A percentile compares a stretch with the other conserved stretches of the same genome.
phyloP scores from a whole-genome alignment of 106 monocot genomes.

The Ottelia alismoides region DNA sequence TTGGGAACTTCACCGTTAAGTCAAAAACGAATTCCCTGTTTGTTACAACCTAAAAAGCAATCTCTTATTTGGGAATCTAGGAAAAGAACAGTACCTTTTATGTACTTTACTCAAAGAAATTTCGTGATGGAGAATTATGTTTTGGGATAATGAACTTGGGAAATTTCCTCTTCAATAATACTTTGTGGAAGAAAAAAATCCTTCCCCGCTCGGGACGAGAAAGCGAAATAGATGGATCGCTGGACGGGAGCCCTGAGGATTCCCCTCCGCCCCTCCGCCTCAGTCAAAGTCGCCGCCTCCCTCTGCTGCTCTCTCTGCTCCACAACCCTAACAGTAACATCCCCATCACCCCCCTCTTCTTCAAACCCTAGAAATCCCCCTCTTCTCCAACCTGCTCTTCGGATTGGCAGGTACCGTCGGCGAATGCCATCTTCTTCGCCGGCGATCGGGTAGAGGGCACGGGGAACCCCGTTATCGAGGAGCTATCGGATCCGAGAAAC shows the following conservation, averaged over 20 bases:
- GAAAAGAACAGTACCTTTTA: no score
- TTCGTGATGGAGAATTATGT: no score
- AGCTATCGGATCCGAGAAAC: conserved; percentile 55
- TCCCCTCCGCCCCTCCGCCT: conserved; percentile 15
- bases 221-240: conserved; percentile 72
- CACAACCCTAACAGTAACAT: conserved; percentile 53
- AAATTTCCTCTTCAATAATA: no score
- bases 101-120: no score
- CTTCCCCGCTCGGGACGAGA: no score
- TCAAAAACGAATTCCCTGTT: no score
- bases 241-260: conserved; percentile 54
- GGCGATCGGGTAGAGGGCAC: conserved; percentile 70
- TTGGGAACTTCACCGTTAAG: no score
- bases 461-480: conserved; percentile 47
- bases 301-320: conserved; percentile 45
- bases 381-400: neutral
- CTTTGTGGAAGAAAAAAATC: no score
- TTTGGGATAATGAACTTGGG: no score
- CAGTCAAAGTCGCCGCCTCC: conserved; percentile 42
- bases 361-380: neutral
- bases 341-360: neutral
- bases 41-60: no score
- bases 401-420: conserved; percentile 32
- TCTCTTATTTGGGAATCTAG: no score
- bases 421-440: conserved; percentile 79